These are phyloP conservation scores for Beauveria rudraprayagi DNA, from an alignment of 2,329 filamentous ascomycete species.

Conservation along the genomic window DNA sequence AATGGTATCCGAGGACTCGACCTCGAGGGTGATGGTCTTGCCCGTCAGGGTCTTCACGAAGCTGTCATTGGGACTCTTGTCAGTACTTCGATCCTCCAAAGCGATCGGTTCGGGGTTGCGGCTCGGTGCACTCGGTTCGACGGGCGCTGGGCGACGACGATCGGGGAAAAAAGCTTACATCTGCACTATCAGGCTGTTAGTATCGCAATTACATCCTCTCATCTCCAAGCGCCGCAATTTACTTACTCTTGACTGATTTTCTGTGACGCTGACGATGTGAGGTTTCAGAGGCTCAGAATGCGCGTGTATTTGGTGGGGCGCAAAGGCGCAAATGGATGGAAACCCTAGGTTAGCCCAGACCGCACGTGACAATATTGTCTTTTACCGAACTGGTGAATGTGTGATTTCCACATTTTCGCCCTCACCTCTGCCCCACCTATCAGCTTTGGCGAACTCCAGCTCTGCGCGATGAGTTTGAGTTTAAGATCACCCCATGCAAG, in stretches of 20 bases:
- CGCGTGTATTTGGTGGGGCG: slow-evolving; percentile 37
- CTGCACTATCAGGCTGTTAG: slow-evolving; percentile 65
- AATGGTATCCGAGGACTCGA: slow-evolving; percentile 98
- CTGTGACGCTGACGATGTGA: slow-evolving; percentile 39
- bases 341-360: slow-evolving; percentile 29
- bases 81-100: not conserved
- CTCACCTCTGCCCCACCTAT: not conserved
- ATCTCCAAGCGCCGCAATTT: slow-evolving; percentile 7
- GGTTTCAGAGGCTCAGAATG: slow-evolving; percentile 29
- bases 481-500: not conserved
- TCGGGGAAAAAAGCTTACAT: slow-evolving; percentile 56
- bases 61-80: slow-evolving; percentile 41
- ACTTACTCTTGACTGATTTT: slow-evolving; percentile 54
- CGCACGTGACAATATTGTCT: slow-evolving; percentile 22
- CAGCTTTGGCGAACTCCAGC: not conserved
- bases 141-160: slow-evolving; percentile 15
- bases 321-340: slow-evolving; percentile 23
- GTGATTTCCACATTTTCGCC: not conserved
- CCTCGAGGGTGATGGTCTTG: slow-evolving; percentile 84
- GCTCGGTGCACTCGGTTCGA: not conserved
- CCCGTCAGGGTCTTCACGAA: slow-evolving; percentile 99
- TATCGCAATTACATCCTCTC: slow-evolving; percentile 16
- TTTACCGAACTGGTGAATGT: not conserved
- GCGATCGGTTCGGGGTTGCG: not conserved
- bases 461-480: not conserved